Conservation (phyloP, 2,329 filamentous ascomycete genomes). For the Sclerotiophoma versabilis region DNA sequence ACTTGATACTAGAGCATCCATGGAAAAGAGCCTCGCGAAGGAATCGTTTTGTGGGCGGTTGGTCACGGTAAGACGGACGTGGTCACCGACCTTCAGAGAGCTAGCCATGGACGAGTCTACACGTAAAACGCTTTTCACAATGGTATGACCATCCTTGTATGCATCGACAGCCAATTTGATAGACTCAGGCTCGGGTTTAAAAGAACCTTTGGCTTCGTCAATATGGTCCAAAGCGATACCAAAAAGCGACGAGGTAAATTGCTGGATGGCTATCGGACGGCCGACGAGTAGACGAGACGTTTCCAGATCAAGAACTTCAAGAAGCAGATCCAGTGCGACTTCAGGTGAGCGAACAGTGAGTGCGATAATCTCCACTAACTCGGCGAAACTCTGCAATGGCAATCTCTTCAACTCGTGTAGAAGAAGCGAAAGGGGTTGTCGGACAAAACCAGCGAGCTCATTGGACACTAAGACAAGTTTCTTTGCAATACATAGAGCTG, state of each 20-base stretch:
- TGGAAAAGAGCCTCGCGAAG: constrained; percentile 36
- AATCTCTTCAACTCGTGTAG: constrained; percentile 34
- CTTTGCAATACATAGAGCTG: constrained; percentile 24
- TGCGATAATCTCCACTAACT: constrained; percentile 44
- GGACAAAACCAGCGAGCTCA: constrained; percentile 33
- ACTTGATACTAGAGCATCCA: constrained; percentile 51
- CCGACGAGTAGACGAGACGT: constrained; percentile 37
- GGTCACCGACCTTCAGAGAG: constrained; percentile 28
- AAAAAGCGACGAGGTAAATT: constrained; percentile 46
- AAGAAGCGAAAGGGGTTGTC: constrained; percentile 36
- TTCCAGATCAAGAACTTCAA: constrained; percentile 46
- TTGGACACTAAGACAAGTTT: constrained; percentile 33
- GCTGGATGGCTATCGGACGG: constrained; percentile 29
- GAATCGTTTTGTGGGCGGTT: constrained; percentile 43
- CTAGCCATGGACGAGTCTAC: constrained; percentile 25
- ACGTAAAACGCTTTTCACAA: constrained; percentile 26
- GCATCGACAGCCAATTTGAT: constrained; percentile 19
- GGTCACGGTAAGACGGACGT: constrained; percentile 48
- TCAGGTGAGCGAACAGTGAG: constrained; percentile 43
- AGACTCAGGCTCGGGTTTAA: constrained; percentile 15
- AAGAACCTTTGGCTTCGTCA: constrained; percentile 39
- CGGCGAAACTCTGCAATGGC: constrained; percentile 33
- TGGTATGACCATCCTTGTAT: constrained; percentile 16
- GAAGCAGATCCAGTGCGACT: constrained; percentile 41
- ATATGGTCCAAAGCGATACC: constrained; percentile 53